A percentile compares a stretch with the other conserved stretches of the same genome.
Conservation (phyloP, 1,284 basidiomycete genomes). For the Papiliotrema flavescens region DNA sequence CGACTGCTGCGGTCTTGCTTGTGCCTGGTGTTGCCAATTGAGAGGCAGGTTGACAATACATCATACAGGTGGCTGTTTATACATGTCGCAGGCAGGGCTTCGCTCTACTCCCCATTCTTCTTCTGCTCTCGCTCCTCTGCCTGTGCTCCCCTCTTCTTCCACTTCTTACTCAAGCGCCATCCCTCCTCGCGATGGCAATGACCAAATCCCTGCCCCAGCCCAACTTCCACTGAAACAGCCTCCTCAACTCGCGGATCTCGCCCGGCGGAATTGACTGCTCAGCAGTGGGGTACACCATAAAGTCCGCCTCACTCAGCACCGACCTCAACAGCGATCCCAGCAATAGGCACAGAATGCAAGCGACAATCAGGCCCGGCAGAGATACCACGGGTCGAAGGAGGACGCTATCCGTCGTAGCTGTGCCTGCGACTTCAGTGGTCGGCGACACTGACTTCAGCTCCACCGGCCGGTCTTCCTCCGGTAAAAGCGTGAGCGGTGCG, state of each 20-base stretch:
- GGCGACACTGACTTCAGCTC: not conserved
- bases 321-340: conserved; percentile 85
- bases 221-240: conserved; percentile 61
- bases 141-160: no score
- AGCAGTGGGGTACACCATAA: conserved; percentile 67
- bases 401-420: not conserved
- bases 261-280: conserved; percentile 23
- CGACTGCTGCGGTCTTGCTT: no score
- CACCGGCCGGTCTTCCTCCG: not conserved
- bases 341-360: conserved; percentile 82
- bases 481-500: conserved; percentile 1
- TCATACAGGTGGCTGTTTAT: no score
- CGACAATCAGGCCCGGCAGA: conserved; percentile 59
- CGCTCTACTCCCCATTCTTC: no score
- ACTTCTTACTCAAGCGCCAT: no score
- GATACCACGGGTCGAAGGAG: conserved; percentile 28
- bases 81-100: no score
- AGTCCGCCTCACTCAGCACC: conserved; percentile 77
- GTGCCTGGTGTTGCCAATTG: no score
- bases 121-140: no score
- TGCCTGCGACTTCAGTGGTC: not conserved
- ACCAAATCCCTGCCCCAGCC: conserved; percentile 47
- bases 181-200: conserved; percentile 45
- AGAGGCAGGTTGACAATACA: no score
- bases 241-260: conserved; percentile 68